Percentiles rank a stretch among this genome's conserved stretches.
Conservation (phyloP, 2,329 filamentous ascomycete genomes). For the Scytalidium lignicola region DNA sequence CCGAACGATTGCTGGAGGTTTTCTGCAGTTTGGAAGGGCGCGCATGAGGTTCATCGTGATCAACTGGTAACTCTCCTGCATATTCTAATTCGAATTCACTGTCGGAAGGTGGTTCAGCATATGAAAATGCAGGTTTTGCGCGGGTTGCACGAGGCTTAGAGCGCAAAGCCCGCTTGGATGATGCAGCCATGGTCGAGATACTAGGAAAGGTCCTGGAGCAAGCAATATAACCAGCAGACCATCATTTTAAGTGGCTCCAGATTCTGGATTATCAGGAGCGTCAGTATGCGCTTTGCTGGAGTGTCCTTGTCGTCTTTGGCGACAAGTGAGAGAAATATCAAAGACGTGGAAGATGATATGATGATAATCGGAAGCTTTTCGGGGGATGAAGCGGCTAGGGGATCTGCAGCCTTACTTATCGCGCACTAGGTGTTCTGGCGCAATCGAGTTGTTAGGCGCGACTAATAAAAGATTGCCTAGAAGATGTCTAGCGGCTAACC, state of each 20-base stretch:
- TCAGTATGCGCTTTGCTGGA: not conserved
- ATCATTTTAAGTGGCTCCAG: not conserved
- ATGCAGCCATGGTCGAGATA: slow-evolving; percentile 6
- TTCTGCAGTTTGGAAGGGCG: not conserved
- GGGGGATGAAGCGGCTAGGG: not conserved
- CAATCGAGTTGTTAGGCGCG: not conserved
- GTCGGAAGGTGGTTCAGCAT: slow-evolving; percentile 19
- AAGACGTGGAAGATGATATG: not conserved
- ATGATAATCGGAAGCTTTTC: not conserved
- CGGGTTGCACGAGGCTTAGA: slow-evolving; percentile 15
- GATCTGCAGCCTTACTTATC: not conserved
- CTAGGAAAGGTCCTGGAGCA: not conserved
- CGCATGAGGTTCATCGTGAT: not conserved
- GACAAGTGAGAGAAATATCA: not conserved
- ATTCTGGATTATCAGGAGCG: not conserved
- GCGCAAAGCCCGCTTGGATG: slow-evolving; percentile 7
- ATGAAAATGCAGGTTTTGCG: slow-evolving; percentile 19
- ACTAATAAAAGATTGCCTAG: not conserved
- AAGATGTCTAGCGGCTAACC: not conserved
- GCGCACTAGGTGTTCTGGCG: not conserved
- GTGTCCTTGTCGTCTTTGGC: not conserved
- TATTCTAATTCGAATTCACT: slow-evolving; percentile 1
- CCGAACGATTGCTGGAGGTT: not conserved
- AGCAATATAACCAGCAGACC: not conserved
- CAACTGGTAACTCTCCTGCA: not conserved